phyloP scores from a whole-genome alignment of 768 basidiomycete species.

The Suillus sp. region DNA sequence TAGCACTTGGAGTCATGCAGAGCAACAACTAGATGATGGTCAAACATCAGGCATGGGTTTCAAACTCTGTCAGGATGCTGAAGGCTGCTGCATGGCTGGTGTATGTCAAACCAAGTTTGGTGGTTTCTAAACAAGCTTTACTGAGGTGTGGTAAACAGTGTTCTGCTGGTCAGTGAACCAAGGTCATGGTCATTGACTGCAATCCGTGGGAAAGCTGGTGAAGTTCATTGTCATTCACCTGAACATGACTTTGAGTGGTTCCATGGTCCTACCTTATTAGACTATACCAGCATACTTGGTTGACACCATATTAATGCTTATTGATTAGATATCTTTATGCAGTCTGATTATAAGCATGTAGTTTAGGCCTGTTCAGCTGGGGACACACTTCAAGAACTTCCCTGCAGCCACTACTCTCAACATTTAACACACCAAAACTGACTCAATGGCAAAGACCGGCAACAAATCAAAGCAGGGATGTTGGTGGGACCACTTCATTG shows the following conservation, averaged over 20 bases:
- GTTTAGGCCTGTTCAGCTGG: neutral
- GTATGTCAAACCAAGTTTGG: too few relatives aligned
- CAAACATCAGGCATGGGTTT: too few relatives aligned
- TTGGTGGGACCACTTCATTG: neutral
- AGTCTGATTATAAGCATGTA: neutral
- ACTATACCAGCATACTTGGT: too few relatives aligned
- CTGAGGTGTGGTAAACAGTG: neutral
- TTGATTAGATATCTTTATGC: neutral
- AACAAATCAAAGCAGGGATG: neutral
- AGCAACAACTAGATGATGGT: too few relatives aligned
- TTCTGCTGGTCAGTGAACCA: neutral
- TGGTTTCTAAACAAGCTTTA: too few relatives aligned
- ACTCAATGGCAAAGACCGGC: neutral
- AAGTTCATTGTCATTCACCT: neutral
- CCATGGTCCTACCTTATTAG: neutral
- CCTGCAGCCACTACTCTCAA: too few relatives aligned
- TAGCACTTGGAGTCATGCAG: too few relatives aligned
- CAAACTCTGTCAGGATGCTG: too few relatives aligned
- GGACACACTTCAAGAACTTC: neutral
- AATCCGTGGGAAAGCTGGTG: neutral
- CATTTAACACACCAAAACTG: neutral
- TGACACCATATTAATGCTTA: neutral
- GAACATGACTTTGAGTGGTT: constrained; percentile 1
- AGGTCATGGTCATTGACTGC: neutral
- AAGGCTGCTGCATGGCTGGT: too few relatives aligned